A percentile compares a stretch with the other conserved stretches of the same genome.
Evolutionary conservation across 495 filamentous ascomycete species (phyloP).

Genomic region (Astrothelium subdiscretum): DNA sequence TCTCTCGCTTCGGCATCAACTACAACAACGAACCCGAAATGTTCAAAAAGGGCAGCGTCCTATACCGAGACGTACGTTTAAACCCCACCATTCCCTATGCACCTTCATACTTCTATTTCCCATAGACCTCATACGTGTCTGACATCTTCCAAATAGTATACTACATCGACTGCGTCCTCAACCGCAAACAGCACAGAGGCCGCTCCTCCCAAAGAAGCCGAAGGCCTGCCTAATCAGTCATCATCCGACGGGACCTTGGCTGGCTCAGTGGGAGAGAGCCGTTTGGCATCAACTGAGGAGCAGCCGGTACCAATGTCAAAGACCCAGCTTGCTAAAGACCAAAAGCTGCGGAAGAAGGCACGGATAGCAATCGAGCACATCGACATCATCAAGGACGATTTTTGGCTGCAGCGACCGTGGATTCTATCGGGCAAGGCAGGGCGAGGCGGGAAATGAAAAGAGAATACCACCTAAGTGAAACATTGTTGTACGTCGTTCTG

Average conservation of each 20-base stretch:
- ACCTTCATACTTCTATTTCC: background rate
- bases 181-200: background rate
- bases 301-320: slow-evolving; percentile 45
- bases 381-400: slow-evolving; percentile 88
- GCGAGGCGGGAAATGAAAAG: slow-evolving; percentile 34
- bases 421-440: slow-evolving; percentile 60
- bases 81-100: background rate
- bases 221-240: too few species aligned
- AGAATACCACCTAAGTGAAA: background rate
- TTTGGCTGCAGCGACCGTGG: slow-evolving; percentile 83
- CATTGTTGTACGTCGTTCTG: too few species aligned
- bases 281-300: background rate
- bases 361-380: slow-evolving; percentile 68
- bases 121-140: background rate
- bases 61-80: slow-evolving; percentile 47
- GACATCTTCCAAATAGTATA: background rate
- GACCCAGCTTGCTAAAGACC: slow-evolving; percentile 65
- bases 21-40: slow-evolving; percentile 94
- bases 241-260: background rate
- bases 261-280: background rate
- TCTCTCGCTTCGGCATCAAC: slow-evolving; percentile 79
- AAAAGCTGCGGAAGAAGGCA: slow-evolving; percentile 63
- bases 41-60: slow-evolving; percentile 82
- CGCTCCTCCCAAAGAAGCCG: background rate
- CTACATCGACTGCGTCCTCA: background rate